A percentile compares a stretch with the other conserved stretches of the same genome.
Conservation (phyloP, 83 land plant genomes). For the Picea engelmannii region DNA sequence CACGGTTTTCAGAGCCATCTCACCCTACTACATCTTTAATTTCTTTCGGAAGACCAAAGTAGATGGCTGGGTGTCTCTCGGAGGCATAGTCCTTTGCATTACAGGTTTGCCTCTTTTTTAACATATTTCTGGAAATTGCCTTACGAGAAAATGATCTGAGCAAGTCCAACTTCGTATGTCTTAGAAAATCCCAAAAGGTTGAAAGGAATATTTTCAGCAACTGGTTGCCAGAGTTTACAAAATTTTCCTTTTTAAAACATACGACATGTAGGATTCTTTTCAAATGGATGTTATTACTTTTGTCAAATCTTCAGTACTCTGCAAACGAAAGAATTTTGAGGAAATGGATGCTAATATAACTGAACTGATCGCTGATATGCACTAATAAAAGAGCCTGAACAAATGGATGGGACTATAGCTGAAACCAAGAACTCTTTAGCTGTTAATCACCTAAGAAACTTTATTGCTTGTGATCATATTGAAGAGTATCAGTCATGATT, state of each 20-base stretch:
- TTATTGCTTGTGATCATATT: background rate
- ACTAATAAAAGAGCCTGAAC: too few relatives aligned
- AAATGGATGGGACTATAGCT: too few relatives aligned
- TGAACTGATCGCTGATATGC: too few relatives aligned
- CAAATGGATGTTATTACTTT: too few relatives aligned
- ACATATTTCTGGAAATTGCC: background rate
- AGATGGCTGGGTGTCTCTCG: slow-evolving; percentile 72
- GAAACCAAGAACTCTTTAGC: too few relatives aligned
- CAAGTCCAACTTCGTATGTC: background rate
- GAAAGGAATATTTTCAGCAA: too few relatives aligned
- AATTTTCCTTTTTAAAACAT: too few relatives aligned
- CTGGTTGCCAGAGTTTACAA: too few relatives aligned
- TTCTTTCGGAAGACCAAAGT: slow-evolving; percentile 40
- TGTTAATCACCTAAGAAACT: background rate
- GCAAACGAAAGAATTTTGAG: too few relatives aligned
- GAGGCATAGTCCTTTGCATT: slow-evolving; percentile 64
- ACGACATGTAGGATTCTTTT: too few relatives aligned
- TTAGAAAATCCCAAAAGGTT: background rate
- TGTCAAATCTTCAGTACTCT: too few relatives aligned
- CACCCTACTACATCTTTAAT: slow-evolving; percentile 59
- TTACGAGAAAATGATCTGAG: background rate
- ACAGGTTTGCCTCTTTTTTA: slow-evolving; percentile 44
- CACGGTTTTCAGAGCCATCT: slow-evolving; percentile 46
- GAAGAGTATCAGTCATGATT: background rate
- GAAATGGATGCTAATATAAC: too few relatives aligned